Base-by-base conservation (phyloP, 2,329 filamentous ascomycete genomes). In the Colletotrichum spinosum region DNA sequence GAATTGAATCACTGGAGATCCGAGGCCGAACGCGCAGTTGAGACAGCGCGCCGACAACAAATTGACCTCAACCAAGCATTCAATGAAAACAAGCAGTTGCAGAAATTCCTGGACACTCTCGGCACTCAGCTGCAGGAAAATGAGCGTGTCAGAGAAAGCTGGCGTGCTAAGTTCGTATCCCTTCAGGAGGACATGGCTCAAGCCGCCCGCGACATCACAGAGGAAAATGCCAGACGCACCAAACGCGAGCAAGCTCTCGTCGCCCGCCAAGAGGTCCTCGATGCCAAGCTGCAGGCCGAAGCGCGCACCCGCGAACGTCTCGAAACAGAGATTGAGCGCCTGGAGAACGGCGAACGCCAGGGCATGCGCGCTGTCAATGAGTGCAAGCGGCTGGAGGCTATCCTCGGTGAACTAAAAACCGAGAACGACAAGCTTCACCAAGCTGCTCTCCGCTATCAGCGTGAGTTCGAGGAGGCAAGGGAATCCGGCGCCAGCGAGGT, bases 151-250 rank as follows among this genome's bases (percentile, higher is more conserved):
- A 90, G 94, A 63, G 93, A 97, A 75, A 89, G 86, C 67, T 94
- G 97, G 87, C 90, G 93, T 70, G 83, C 84, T 75, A 97, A 96
- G 78, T 92, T 97, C 72, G 88, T 95, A 71, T 89, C 89, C 65
- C 83, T 99, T 44, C 94, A 98, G 77, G 88, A 93, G 68, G 93
- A 97, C 71, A 95, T 98, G 90, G 87, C 89, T 38, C 84, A 84
- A 60, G 92, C 93, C 53, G 90, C 92, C 57, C 88, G 88, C 51
- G 91, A 97, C 67, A 89, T 97, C 67, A 89, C 91, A 25, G 89
- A 92, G 71, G 94, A 98, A 74, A 95, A 94, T 74, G 88, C 91
- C 37, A 85, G 87, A 41, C 94, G 92, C 79, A 88, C 89, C 72
- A 91, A 92, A 79, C 91, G 91, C 75, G 92, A 97, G 74, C 89